phyloP scores from a whole-genome alignment of 2,329 filamentous ascomycete genomes.

The Podosphaera fusca region DNA sequence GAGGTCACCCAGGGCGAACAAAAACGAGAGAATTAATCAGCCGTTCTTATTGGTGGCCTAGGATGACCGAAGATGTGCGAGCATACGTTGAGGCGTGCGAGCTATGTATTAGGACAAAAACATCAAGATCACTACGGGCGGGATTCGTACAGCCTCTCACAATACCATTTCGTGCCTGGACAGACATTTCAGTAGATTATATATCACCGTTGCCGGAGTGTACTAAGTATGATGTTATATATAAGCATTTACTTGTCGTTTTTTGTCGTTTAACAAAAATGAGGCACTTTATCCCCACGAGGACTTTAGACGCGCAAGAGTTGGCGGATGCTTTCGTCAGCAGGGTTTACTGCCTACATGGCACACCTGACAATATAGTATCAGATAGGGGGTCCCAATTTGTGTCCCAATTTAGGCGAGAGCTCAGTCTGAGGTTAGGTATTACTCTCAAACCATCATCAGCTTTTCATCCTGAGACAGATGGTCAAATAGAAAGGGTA shows the following conservation, averaged over 20 bases:
- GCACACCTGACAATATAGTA: slow-evolving; percentile 2
- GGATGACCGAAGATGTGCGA: background rate
- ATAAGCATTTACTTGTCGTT: background rate
- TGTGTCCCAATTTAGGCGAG: background rate
- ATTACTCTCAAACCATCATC: slow-evolving; percentile 2
- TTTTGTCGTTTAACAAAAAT: too few relatives aligned
- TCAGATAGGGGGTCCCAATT: slow-evolving; percentile 5
- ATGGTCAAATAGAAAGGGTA: background rate
- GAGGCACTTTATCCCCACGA: too few relatives aligned
- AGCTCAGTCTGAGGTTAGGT: background rate
- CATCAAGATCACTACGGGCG: background rate
- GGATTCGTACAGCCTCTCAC: slow-evolving; percentile 2
- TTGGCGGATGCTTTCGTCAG: slow-evolving; percentile 1
- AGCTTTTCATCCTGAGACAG: slow-evolving; percentile 5
- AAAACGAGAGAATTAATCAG: too few relatives aligned
- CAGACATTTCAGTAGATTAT: slow-evolving; percentile 1
- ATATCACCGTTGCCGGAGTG: background rate
- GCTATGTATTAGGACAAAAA: background rate
- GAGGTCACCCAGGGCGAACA: too few relatives aligned
- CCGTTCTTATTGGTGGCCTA: background rate
- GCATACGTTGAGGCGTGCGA: background rate
- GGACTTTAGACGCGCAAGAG: background rate
- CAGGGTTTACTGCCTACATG: slow-evolving; percentile 1
- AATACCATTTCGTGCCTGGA: slow-evolving; percentile 1
- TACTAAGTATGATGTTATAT: background rate